A percentile compares a stretch with the other conserved stretches of the same genome.
Evolutionary conservation across 495 filamentous ascomycete species (phyloP).

Genomic region (Talaromyces borbonicus): DNA sequence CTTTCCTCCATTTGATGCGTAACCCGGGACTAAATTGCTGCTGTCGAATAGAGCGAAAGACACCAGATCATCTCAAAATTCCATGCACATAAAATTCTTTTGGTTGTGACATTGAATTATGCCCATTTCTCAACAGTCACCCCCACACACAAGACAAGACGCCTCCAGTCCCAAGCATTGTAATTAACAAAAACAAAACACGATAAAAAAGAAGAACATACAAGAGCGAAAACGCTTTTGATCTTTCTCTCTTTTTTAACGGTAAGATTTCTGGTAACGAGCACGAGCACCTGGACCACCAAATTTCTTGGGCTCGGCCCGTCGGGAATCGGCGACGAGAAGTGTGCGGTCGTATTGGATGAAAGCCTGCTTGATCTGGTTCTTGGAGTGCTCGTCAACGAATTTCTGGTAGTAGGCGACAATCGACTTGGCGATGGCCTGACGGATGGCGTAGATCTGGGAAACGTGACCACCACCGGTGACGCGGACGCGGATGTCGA

Average conservation of each 20-base stretch:
- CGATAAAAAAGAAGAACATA: conserved; percentile 23
- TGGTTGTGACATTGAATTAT: not conserved
- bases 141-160: conserved; percentile 1
- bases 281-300: conserved; percentile 80
- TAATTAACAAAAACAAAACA: conserved; percentile 14
- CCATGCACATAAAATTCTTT: conserved; percentile 1
- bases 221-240: conserved; percentile 16
- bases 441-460: conserved; percentile 96
- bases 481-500: conserved; percentile 97
- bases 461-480: conserved; percentile 96
- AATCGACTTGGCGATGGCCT: conserved; percentile 96
- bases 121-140: no score
- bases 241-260: conserved; percentile 31
- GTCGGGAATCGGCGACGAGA: conserved; percentile 93
- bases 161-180: conserved; percentile 4
- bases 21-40: conserved; percentile 6
- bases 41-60: not conserved
- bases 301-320: conserved; percentile 92
- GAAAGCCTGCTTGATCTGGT: conserved; percentile 90
- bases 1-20: not conserved
- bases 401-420: conserved; percentile 99
- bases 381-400: conserved; percentile 99
- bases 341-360: conserved; percentile 93
- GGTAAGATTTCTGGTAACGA: conserved; percentile 89
- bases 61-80: not conserved